A percentile compares a stretch with the other conserved stretches of the same genome.
Evolutionary conservation across 1,139 yeast genomes (phyloP).

Genomic region (Blastobotrys petasosporus): DNA sequence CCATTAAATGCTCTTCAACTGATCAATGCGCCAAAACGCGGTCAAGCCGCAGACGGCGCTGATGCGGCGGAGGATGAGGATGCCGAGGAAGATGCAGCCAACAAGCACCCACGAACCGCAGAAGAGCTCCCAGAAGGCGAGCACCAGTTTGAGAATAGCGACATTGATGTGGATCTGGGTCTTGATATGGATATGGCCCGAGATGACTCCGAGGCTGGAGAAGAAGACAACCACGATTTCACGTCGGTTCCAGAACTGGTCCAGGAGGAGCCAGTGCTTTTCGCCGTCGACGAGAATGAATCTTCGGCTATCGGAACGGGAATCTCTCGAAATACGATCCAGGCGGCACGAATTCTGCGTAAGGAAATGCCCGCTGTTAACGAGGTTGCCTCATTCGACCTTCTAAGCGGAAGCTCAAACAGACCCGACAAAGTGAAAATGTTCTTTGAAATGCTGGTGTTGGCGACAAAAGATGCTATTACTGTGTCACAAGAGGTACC

Average conservation of each 20-base stretch:
- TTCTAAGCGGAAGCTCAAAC: conserved; percentile 15
- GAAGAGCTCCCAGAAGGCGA: conserved; percentile 17
- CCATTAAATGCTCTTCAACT: not conserved
- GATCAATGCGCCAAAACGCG: not conserved
- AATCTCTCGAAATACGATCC: conserved; percentile 46
- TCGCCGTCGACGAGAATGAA: conserved; percentile 4
- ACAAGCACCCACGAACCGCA: conserved; percentile 7
- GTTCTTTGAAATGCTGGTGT: conserved; percentile 75
- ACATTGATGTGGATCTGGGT: conserved; percentile 1
- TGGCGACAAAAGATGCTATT: conserved; percentile 74
- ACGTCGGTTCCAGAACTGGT: not conserved
- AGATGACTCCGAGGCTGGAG: conserved; percentile 6
- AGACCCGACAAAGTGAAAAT: conserved; percentile 39
- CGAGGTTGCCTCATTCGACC: conserved; percentile 17
- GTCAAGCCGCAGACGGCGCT: not conserved
- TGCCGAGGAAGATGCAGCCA: conserved; percentile 6
- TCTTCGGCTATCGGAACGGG: conserved; percentile 13
- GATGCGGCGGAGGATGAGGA: conserved; percentile 2
- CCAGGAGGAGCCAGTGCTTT: conserved; percentile 12
- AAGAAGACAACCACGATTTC: conserved; percentile 6
- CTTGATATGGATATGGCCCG: conserved; percentile 4
- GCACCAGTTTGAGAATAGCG: conserved; percentile 6
- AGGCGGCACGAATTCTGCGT: conserved; percentile 51
- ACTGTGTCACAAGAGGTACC: conserved; percentile 53
- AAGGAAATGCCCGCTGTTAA: conserved; percentile 28